Conservation (phyloP, 2,329 filamentous ascomycete genomes). For the Paraphaeosphaeria sporulosa region DNA sequence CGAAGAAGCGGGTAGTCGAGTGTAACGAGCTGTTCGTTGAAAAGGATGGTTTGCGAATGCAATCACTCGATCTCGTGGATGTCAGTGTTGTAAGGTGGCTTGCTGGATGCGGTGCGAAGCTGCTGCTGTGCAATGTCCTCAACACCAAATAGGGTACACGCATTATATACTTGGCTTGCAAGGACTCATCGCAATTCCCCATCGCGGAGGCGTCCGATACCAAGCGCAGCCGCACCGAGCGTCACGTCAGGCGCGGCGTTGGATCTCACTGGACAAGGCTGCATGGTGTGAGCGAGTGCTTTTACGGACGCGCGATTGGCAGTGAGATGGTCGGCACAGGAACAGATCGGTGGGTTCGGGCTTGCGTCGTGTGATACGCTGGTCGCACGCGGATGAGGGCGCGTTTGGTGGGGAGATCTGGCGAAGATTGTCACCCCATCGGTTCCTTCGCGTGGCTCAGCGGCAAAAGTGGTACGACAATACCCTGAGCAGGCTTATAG, state of each 20-base stretch:
- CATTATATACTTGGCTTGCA: conserved; percentile 16
- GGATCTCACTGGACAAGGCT: conserved; percentile 6
- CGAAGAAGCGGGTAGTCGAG: neutral
- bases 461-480: conserved; percentile 27
- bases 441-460: conserved; percentile 18
- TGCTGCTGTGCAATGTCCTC: neutral
- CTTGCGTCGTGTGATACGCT: conserved; percentile 26
- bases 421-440: conserved; percentile 16
- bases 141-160: conserved; percentile 15
- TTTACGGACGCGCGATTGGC: conserved; percentile 19
- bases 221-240: conserved; percentile 13
- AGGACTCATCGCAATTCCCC: neutral
- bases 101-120: conserved; percentile 10
- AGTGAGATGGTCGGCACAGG: neutral
- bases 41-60: neutral
- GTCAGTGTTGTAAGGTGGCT: neutral
- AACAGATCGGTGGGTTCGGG: neutral
- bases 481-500: conserved; percentile 16
- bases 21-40: neutral
- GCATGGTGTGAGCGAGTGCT: conserved; percentile 14
- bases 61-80: conserved; percentile 1
- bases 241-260: conserved; percentile 17
- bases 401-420: conserved; percentile 32
- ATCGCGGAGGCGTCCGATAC: conserved; percentile 12
- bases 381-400: conserved; percentile 5